Percentiles rank a stretch among this genome's conserved stretches.
These are phyloP conservation scores for Nitzschia sp. DNA, from an alignment of 108 stramenopile genomes.

Conservation along the genomic window DNA sequence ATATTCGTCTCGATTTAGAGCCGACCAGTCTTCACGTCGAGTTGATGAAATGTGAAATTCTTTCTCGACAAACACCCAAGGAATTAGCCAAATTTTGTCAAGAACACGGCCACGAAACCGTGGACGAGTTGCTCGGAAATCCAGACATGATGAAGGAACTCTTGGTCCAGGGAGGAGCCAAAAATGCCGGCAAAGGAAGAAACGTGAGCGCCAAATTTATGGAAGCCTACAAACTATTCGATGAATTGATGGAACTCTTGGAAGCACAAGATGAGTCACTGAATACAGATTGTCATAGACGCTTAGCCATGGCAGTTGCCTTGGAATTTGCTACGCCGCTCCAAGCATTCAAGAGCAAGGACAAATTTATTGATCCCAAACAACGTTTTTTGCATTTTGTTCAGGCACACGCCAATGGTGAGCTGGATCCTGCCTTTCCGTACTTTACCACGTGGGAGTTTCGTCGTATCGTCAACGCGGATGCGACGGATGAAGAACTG, in stretches of 20 bases:
- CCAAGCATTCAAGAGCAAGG: conserved; percentile 21
- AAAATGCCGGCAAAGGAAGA: too few relatives aligned
- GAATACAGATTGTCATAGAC: conserved; percentile 7
- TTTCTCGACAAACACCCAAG: background rate
- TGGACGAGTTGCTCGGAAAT: conserved; percentile 11
- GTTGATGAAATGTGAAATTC: background rate
- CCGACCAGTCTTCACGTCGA: background rate
- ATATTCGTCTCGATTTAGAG: background rate
- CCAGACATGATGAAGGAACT: conserved; percentile 24
- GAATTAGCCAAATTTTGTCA: conserved; percentile 11
- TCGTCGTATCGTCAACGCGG: conserved; percentile 43
- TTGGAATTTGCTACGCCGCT: conserved; percentile 35
- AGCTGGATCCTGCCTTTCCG: conserved; percentile 50
- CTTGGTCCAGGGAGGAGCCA: conserved; percentile 34
- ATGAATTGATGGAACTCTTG: conserved; percentile 4
- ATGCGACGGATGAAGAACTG: conserved; percentile 47
- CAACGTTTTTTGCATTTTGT: conserved; percentile 50
- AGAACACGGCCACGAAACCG: background rate
- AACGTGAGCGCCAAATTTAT: conserved; percentile 39
- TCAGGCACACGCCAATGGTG: conserved; percentile 43
- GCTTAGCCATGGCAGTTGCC: conserved; percentile 41
- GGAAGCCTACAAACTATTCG: conserved; percentile 21
- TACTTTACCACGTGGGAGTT: conserved; percentile 45
- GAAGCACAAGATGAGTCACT: conserved; percentile 12
- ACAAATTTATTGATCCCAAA: conserved; percentile 42